A percentile compares a stretch with the other conserved stretches of the same genome.
Conservation (phyloP, 2,329 filamentous ascomycete species). For the Nigrospora sphaerica region DNA sequence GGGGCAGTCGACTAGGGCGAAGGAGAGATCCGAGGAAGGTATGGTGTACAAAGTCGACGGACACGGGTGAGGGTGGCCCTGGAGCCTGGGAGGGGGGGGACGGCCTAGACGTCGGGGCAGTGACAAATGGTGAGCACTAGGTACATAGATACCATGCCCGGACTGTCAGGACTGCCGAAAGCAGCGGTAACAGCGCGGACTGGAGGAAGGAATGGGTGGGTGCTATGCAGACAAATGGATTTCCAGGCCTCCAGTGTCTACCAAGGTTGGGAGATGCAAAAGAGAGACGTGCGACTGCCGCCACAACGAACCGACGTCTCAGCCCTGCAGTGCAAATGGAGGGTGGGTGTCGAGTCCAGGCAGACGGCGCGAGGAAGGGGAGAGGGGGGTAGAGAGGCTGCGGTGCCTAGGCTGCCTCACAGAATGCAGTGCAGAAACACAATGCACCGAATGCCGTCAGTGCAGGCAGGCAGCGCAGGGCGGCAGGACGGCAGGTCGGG, state of each 20-base stretch:
- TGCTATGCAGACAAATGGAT: background rate
- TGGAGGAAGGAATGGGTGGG: background rate
- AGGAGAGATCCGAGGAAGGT: background rate
- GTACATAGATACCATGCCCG: background rate
- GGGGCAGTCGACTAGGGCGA: background rate
- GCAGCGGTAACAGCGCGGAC: background rate
- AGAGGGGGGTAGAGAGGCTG: no score
- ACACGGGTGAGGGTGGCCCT: background rate
- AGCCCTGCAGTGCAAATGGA: background rate
- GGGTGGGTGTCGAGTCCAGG: no score
- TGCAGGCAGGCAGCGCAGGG: no score
- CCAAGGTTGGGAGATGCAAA: background rate
- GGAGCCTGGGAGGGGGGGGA: background rate
- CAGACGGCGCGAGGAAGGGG: no score
- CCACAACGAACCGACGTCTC: conserved; percentile 1
- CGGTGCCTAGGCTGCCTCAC: no score
- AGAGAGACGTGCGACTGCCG: conserved; percentile 3
- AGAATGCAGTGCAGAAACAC: no score
- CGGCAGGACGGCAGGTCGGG: no score
- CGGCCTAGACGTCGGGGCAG: no score
- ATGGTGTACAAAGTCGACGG: background rate
- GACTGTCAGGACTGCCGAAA: background rate
- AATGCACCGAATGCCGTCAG: no score
- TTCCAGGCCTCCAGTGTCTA: background rate
- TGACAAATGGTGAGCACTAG: background rate